Base-by-base conservation (phyloP, 2,329 filamentous ascomycete species). In the Furcasterigmium furcatum region DNA sequence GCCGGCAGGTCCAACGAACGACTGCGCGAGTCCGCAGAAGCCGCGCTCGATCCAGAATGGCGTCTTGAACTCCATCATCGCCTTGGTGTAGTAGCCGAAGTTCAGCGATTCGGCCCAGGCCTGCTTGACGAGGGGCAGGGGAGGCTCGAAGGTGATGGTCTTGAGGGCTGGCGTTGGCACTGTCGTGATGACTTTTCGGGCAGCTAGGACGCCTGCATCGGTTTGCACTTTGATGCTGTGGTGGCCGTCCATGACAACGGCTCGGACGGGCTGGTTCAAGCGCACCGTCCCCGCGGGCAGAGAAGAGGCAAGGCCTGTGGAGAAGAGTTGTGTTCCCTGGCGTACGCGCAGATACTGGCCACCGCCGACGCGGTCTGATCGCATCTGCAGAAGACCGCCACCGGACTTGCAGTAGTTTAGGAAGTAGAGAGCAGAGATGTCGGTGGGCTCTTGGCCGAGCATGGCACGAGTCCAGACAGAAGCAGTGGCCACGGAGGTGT, bases 51-150 rank as follows among this genome's bases (percentile, higher is more conserved):
- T 48, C 68, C 66, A 71, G 52, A 62, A 77, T 0, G 73, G 66
- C 4, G 55, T 46, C 13, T 54, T 53, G 54, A 70, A 77, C 7
- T 58, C 53, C 25, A 72, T 54, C 44, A 80, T 76, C 6, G 68
- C 69, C 55, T 82, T 81, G 41, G 66, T 71, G 52, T 77, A 77
- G 48, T 72, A 71, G 4, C 76, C 75, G 34, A 72, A 68, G 0
- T 51, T 57, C 6, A 63, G 64, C 0, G 66, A 60, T 4, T 66
- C 52, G 12, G 60, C 51, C 19, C 49, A 57, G 0, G 60, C 55
- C n/a, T 57, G 54, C 51, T 76, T 77, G 2, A 52, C 48, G 0
- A 52, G 27, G 0, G 73, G 72, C 1, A 83, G 63, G 0, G 62
- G 46, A 0, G 79, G 79, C 0, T 56, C 42, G 56, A 82, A 81